A percentile compares a stretch with the other conserved stretches of the same genome.
These are phyloP conservation scores for Peterozyma xylosa DNA, from an alignment of 805 yeast species.

Conservation along the genomic window DNA sequence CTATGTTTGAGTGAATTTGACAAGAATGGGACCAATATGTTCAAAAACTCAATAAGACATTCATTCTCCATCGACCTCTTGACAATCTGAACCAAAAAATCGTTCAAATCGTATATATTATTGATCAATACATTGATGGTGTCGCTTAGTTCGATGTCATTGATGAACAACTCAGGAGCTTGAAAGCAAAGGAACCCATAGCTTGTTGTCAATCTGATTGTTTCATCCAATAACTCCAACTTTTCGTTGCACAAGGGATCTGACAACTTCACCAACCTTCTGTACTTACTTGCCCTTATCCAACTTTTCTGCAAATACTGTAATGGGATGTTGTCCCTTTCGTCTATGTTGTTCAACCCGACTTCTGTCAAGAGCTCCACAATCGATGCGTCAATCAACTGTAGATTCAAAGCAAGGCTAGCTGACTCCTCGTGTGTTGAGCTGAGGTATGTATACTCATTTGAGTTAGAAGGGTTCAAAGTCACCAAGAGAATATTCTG, in stretches of 20 bases:
- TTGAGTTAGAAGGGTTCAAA: slow-evolving; percentile 12
- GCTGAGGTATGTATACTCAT: slow-evolving; percentile 13
- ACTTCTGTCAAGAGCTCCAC: slow-evolving; percentile 49
- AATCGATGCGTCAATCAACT: slow-evolving; percentile 40
- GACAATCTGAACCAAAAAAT: slow-evolving; percentile 50
- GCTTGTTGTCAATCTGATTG: slow-evolving; percentile 42
- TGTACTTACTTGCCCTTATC: slow-evolving; percentile 29
- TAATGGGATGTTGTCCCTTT: slow-evolving; percentile 24
- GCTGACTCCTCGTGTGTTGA: slow-evolving; percentile 17
- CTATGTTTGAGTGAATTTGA: slow-evolving; percentile 27
- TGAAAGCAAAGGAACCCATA: slow-evolving; percentile 66
- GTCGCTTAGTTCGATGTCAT: slow-evolving; percentile 25
- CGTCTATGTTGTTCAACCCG: slow-evolving; percentile 29
- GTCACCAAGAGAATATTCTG: slow-evolving; percentile 29
- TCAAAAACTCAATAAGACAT: slow-evolving; percentile 49
- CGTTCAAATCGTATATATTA: slow-evolving; percentile 20
- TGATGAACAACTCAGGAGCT: slow-evolving; percentile 53
- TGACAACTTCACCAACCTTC: slow-evolving; percentile 34
- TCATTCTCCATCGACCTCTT: slow-evolving; percentile 61
- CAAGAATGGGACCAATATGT: slow-evolving; percentile 39
- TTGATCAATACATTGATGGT: slow-evolving; percentile 18
- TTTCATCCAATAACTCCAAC: slow-evolving; percentile 34
- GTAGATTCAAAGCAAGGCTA: slow-evolving; percentile 17
- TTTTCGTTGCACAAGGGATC: slow-evolving; percentile 30
- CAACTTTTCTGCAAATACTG: slow-evolving; percentile 41